Evolutionary conservation across 306 rosid genomes (phyloP).

Genomic region (Ammopiptanthus mongolicus): DNA sequence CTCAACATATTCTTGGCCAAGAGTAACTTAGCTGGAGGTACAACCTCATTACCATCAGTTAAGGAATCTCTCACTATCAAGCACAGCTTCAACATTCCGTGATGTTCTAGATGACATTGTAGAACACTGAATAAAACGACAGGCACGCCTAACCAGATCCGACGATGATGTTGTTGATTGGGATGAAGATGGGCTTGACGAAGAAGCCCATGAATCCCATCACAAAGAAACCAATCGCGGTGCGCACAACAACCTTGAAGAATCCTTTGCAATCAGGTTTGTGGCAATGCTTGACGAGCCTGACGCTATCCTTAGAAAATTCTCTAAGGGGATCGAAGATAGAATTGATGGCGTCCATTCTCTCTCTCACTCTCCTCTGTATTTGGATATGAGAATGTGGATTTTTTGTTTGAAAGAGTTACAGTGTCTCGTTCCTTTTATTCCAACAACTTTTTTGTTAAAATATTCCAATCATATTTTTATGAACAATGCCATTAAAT

Average conservation of each 20-base stretch:
- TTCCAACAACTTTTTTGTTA: too few relatives aligned
- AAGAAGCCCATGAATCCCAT: conserved; percentile 83
- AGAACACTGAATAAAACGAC: conserved; percentile 14
- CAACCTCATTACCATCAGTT: conserved; percentile 26
- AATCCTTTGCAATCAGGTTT: conserved; percentile 44
- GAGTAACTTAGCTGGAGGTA: conserved; percentile 32
- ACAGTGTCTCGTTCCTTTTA: too few relatives aligned
- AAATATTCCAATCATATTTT: too few relatives aligned
- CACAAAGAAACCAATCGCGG: conserved; percentile 76
- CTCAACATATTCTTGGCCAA: background rate
- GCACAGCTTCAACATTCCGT: conserved; percentile 99
- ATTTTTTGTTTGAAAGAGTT: too few relatives aligned
- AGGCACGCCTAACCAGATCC: conserved; percentile 61
- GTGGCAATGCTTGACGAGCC: conserved; percentile 39
- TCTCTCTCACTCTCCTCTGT: background rate
- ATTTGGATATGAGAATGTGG: conserved; percentile 4
- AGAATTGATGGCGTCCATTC: conserved; percentile 30
- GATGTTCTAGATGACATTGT: conserved; percentile 30
- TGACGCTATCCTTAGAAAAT: conserved; percentile 30
- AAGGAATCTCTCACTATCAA: conserved; percentile 41
- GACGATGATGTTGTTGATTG: conserved; percentile 77
- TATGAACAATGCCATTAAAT: too few relatives aligned
- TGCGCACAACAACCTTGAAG: conserved; percentile 71
- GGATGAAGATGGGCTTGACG: conserved; percentile 73
- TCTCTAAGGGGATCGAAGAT: conserved; percentile 35